A percentile compares a stretch with the other conserved stretches of the same genome.
Conservation (phyloP, 495 filamentous ascomycete species). For the Corynascus novoguineensis region DNA sequence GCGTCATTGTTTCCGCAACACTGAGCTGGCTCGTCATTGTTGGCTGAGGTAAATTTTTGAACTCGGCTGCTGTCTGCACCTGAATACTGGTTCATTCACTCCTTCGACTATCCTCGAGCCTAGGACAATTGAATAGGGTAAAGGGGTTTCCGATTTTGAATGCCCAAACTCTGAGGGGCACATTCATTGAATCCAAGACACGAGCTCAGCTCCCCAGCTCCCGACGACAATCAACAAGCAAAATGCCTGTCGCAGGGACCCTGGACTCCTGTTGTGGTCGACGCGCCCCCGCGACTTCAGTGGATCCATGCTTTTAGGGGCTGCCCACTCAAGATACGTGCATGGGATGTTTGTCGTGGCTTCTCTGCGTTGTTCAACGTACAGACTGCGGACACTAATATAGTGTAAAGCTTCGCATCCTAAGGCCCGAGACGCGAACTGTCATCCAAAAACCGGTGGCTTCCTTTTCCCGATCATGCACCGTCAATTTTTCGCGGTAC, state of each 20-base stretch:
- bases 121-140: no score
- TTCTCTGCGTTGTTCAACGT: conserved; percentile 6
- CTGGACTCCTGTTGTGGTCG: background rate
- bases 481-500: background rate
- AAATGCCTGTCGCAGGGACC: background rate
- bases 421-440: no score
- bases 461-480: background rate
- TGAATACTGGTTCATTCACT: no score
- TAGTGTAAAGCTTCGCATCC: no score
- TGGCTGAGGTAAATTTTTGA: background rate
- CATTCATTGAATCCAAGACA: background rate
- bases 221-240: background rate
- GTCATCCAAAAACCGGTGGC: background rate
- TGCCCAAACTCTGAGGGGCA: no score
- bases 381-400: background rate
- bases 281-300: background rate
- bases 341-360: conserved; percentile 9
- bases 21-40: background rate
- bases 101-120: no score
- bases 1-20: background rate
- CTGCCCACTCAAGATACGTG: background rate
- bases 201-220: background rate
- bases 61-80: background rate
- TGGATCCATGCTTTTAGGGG: background rate
- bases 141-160: background rate